Conservation (phyloP, 2,329 filamentous ascomycete genomes). For the Chrysoporthe cubensis region DNA sequence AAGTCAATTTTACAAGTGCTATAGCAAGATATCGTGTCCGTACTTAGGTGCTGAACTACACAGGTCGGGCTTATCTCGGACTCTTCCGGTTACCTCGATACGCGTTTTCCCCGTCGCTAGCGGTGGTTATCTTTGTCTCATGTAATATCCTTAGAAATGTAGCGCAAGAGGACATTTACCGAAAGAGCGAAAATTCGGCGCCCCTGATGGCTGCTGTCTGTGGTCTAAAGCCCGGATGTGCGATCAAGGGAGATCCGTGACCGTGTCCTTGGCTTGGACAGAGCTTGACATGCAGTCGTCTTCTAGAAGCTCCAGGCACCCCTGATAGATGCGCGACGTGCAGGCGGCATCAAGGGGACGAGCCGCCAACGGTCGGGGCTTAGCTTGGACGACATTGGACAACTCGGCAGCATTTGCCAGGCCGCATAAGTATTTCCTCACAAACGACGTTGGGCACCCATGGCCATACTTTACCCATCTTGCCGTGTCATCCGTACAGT, state of each 20-base stretch:
- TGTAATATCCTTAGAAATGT: not conserved
- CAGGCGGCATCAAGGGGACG: not conserved
- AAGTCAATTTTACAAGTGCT: not conserved
- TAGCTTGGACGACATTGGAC: conserved; percentile 1
- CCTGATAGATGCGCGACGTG: not conserved
- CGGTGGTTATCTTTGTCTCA: not conserved
- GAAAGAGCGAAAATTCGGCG: not conserved
- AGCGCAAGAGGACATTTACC: not conserved
- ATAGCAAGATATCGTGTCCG: not conserved
- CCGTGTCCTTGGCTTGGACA: not conserved
- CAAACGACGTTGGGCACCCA: not conserved
- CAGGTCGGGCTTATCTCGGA: not conserved
- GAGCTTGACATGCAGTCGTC: conserved; percentile 4
- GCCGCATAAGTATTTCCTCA: not conserved
- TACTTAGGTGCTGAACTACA: not conserved
- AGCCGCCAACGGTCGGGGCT: conserved; percentile 3
- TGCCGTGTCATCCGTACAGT: conserved; percentile 13
- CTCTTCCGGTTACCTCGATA: too few relatives aligned
- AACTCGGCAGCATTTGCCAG: conserved; percentile 14
- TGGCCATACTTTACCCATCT: not conserved
- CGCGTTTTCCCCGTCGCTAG: too few relatives aligned
- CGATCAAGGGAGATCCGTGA: not conserved
- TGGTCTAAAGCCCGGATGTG: not conserved
- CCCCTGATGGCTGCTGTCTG: not conserved
- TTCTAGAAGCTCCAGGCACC: conserved; percentile 23